Evolutionary conservation across 345 rosid species (phyloP).

Genomic region (Clausena lansium): DNA sequence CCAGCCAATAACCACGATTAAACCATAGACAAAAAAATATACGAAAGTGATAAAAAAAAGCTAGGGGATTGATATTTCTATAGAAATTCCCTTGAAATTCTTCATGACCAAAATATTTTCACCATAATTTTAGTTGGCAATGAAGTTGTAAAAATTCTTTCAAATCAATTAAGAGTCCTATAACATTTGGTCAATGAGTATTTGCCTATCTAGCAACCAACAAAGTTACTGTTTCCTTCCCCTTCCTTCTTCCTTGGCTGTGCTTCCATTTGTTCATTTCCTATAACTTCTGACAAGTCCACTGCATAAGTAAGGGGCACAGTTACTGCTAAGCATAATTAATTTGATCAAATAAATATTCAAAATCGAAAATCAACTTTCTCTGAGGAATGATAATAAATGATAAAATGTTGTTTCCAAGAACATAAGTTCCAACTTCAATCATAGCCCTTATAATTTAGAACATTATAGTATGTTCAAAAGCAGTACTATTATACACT

Average conservation of each 20-base stretch:
- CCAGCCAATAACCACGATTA: too few species aligned
- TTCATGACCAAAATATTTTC: not conserved
- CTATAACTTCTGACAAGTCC: constrained; percentile 64
- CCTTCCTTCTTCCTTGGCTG: constrained; percentile 76
- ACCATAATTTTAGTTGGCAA: not conserved
- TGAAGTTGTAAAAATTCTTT: constrained; percentile 10
- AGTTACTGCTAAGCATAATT: constrained; percentile 11
- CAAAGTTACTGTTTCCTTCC: constrained; percentile 79
- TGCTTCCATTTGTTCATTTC: constrained; percentile 70
- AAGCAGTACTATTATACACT: not conserved
- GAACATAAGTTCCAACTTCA: not conserved
- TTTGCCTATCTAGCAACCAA: not conserved
- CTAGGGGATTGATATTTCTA: not conserved
- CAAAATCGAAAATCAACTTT: not conserved
- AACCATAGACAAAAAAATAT: too few species aligned
- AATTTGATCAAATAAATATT: constrained; percentile 4
- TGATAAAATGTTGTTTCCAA: not conserved
- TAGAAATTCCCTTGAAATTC: not conserved
- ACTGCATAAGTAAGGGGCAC: constrained; percentile 38
- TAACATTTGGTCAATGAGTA: not conserved
- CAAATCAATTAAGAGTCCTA: not conserved
- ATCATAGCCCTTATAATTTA: not conserved
- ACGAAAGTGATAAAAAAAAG: too few species aligned
- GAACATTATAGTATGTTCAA: not conserved
- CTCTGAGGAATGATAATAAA: too few species aligned